phyloP scores from a whole-genome alignment of 2,329 filamentous ascomycete species.

The Madurella mycetomatis region DNA sequence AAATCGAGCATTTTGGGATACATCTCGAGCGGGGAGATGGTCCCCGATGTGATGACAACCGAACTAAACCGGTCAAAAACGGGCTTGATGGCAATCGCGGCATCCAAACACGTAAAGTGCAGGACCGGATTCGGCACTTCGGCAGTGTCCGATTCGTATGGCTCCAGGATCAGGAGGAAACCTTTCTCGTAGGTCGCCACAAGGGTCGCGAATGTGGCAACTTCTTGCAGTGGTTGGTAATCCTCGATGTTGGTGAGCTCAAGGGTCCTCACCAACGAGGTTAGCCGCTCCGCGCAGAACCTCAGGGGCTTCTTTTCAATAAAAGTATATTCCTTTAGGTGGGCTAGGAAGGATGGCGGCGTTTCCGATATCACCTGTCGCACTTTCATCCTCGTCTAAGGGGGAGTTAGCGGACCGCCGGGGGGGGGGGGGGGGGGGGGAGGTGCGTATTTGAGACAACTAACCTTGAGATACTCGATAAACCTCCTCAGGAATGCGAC shows the following conservation, averaged over 20 bases:
- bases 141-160: slow-evolving; percentile 90
- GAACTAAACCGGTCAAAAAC: slow-evolving; percentile 97
- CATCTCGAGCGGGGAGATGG: slow-evolving; percentile 95
- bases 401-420: background rate
- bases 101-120: slow-evolving; percentile 94
- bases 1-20: slow-evolving; percentile 99
- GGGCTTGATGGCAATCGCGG: slow-evolving; percentile 94
- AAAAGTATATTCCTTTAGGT: slow-evolving; percentile 92
- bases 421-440: background rate
- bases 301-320: slow-evolving; percentile 93
- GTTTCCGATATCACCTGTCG: slow-evolving; percentile 96
- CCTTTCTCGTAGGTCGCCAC: slow-evolving; percentile 96
- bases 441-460: background rate
- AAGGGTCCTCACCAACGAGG: slow-evolving; percentile 88
- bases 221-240: slow-evolving; percentile 93
- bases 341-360: slow-evolving; percentile 84
- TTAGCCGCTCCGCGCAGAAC: slow-evolving; percentile 92
- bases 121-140: slow-evolving; percentile 96
- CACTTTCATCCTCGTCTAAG: slow-evolving; percentile 91
- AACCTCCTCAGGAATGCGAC: slow-evolving; percentile 92
- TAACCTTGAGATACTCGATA: slow-evolving; percentile 86
- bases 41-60: slow-evolving; percentile 97
- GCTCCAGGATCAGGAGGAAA: slow-evolving; percentile 93
- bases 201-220: slow-evolving; percentile 93
- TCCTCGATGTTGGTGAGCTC: slow-evolving; percentile 98